Percentiles rank a stretch among this genome's conserved stretches.
Evolutionary conservation across 495 filamentous ascomycete genomes (phyloP).

Genomic region (Penicillium longicatenatum): DNA sequence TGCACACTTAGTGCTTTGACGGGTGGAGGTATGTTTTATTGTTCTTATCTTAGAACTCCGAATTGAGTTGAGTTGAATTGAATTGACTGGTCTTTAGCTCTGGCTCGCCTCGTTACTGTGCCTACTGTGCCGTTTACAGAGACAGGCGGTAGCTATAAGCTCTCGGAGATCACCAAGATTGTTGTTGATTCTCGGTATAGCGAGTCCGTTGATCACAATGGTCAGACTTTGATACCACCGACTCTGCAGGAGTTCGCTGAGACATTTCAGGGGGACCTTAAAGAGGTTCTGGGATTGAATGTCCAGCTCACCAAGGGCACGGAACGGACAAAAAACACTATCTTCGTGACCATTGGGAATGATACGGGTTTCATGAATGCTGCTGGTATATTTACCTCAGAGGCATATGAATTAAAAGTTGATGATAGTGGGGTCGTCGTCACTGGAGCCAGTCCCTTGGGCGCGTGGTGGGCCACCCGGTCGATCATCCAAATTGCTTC

Average conservation of each 20-base stretch:
- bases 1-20: background rate
- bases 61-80: background rate
- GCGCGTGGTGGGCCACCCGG: conserved; percentile 55
- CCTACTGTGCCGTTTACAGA: conserved; percentile 40
- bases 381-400: conserved; percentile 42
- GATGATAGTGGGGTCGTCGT: conserved; percentile 40
- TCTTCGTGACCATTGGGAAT: conserved; percentile 49
- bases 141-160: conserved; percentile 26
- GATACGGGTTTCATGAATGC: conserved; percentile 41
- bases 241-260: conserved; percentile 43
- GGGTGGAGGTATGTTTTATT: background rate
- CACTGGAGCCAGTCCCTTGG: conserved; percentile 51
- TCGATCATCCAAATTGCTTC: conserved; percentile 49
- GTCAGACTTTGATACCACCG: conserved; percentile 52
- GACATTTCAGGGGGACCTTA: conserved; percentile 44
- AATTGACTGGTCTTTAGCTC: conserved; percentile 5
- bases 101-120: conserved; percentile 23
- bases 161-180: conserved; percentile 36
- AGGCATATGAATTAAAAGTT: conserved; percentile 50
- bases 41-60: background rate
- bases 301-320: conserved; percentile 23
- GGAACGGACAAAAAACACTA: conserved; percentile 24
- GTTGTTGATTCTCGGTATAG: conserved; percentile 45
- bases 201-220: conserved; percentile 34
- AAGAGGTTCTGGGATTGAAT: conserved; percentile 27